Conservation (phyloP, 2,329 filamentous ascomycete genomes). For the Penicillium sp. region DNA sequence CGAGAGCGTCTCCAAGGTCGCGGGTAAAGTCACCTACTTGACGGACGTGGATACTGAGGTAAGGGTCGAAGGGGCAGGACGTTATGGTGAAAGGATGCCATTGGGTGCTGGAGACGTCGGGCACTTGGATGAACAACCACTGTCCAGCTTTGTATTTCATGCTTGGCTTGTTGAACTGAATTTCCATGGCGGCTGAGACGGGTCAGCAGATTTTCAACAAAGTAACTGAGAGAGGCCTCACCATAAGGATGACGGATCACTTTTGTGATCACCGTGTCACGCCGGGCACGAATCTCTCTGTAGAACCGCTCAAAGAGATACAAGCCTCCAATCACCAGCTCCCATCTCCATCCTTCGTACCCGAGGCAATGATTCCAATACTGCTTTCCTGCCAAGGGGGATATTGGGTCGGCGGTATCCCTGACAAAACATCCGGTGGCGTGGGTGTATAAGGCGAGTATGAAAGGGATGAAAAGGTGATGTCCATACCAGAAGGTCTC, state of each 20-base stretch:
- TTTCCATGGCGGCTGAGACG: conserved; percentile 80
- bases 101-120: conserved; percentile 82
- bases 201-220: not conserved
- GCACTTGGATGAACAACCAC: conserved; percentile 95
- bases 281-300: conserved; percentile 81
- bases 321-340: conserved; percentile 79
- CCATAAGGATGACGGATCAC: conserved; percentile 95
- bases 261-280: conserved; percentile 85
- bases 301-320: conserved; percentile 89
- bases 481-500: conserved; percentile 99
- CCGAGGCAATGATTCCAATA: conserved; percentile 96
- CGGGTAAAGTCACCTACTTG: conserved; percentile 97
- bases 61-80: conserved; percentile 93
- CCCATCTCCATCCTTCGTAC: conserved; percentile 97
- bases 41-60: conserved; percentile 90
- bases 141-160: conserved; percentile 99
- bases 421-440: conserved; percentile 96
- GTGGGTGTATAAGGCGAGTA: conserved; percentile 92
- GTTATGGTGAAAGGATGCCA: conserved; percentile 99
- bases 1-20: conserved; percentile 92
- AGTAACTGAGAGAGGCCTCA: conserved; percentile 43
- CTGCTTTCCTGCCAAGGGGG: conserved; percentile 76
- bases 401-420: conserved; percentile 70
- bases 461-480: conserved; percentile 95
- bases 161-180: conserved; percentile 93